Conservation (phyloP, 345 rosid genomes). For the Toxicodendron radicans region DNA sequence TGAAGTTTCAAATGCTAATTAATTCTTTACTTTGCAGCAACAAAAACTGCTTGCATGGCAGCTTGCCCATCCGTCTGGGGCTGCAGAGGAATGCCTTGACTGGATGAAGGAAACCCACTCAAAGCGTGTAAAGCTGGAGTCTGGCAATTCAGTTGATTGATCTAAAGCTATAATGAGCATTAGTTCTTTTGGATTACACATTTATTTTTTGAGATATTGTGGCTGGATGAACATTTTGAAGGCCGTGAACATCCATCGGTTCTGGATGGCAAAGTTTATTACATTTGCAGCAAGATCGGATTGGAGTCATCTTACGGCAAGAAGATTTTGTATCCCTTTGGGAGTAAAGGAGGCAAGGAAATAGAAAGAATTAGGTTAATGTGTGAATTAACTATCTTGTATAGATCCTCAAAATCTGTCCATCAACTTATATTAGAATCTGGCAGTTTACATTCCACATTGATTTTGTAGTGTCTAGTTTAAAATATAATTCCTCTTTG, state of each 20-base stretch:
- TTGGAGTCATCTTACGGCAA: neutral
- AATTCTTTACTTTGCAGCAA: conserved; percentile 57
- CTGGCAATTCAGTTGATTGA: neutral
- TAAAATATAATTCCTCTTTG: too few species aligned
- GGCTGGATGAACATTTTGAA: neutral
- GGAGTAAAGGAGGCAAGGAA: neutral
- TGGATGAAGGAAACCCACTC: conserved; percentile 77
- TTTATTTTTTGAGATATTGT: too few species aligned
- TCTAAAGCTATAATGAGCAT: neutral
- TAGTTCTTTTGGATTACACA: neutral
- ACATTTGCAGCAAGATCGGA: neutral
- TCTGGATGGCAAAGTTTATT: neutral
- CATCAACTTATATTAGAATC: neutral
- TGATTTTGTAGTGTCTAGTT: too few species aligned
- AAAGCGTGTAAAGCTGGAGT: conserved; percentile 59
- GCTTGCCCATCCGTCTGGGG: conserved; percentile 68
- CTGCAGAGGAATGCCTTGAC: conserved; percentile 77
- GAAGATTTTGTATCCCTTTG: neutral
- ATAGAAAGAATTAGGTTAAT: neutral
- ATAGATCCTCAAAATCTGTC: neutral
- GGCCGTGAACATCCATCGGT: neutral
- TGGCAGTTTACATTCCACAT: too few species aligned
- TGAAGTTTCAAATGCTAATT: conserved; percentile 8
- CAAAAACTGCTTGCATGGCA: conserved; percentile 79
- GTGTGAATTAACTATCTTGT: neutral